phyloP scores from a whole-genome alignment of 1,139 yeast species.

The Magnusiomyces clavatus region DNA sequence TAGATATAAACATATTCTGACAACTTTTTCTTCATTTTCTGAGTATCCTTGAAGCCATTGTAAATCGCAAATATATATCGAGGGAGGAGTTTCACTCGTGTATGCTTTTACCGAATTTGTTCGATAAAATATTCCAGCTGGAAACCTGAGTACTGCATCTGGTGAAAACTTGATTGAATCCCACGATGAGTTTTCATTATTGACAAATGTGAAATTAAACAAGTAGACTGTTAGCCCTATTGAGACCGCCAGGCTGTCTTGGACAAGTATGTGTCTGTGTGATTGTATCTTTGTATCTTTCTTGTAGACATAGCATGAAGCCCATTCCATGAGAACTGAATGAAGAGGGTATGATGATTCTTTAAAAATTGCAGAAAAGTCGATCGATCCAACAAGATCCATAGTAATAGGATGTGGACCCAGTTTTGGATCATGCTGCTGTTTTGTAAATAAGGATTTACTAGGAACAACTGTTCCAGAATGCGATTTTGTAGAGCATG shows the following conservation, averaged over 20 bases:
- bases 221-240: neutral
- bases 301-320: neutral
- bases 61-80: neutral
- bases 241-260: conserved; percentile 3
- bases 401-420: neutral
- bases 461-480: neutral
- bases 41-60: conserved; percentile 6
- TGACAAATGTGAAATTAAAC: neutral
- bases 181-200: too few species aligned
- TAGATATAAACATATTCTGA: conserved; percentile 2
- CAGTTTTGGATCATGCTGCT: neutral
- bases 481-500: neutral
- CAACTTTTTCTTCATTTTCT: neutral
- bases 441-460: neutral
- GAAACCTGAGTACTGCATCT: too few species aligned
- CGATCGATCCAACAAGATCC: neutral
- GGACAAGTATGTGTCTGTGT: neutral
- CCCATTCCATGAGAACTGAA: conserved; percentile 1
- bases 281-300: neutral
- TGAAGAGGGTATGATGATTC: too few species aligned
- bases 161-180: too few species aligned
- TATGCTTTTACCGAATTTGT: too few species aligned
- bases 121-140: too few species aligned
- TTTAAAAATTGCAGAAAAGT: neutral
- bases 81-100: too few species aligned